Evolutionary conservation across 106 monocot species (phyloP).

Genomic region (Apostasia shenzhenica): DNA sequence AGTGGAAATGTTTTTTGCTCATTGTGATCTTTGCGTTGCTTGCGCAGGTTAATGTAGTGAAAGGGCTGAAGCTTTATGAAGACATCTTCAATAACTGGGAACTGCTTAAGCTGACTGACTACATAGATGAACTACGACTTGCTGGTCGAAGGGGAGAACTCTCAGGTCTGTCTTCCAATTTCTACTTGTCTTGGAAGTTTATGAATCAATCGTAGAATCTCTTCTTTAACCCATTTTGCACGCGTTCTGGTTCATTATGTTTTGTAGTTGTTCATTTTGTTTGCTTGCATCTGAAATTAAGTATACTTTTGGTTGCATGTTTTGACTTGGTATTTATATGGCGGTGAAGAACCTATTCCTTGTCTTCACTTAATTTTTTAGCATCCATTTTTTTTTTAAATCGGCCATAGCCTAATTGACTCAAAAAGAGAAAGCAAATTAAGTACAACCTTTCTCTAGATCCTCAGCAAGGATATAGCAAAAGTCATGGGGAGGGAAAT

Average conservation of each 20-base stretch:
- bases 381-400: no score
- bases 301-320: neutral
- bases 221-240: no score
- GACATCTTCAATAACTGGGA: constrained; percentile 76
- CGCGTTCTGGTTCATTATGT: no score
- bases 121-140: constrained; percentile 72
- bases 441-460: no score
- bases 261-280: neutral
- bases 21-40: neutral
- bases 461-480: no score
- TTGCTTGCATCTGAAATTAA: neutral
- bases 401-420: no score
- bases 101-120: constrained; percentile 57
- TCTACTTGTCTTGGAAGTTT: neutral
- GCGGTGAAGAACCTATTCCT: neutral
- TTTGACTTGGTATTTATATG: neutral
- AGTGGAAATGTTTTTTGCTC: neutral
- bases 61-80: constrained; percentile 90
- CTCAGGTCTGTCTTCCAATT: constrained; percentile 41
- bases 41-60: constrained; percentile 86
- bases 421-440: no score
- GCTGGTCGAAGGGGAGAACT: constrained; percentile 78
- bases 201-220: neutral
- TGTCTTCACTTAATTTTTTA: neutral
- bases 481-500: no score